Base-by-base conservation (phyloP, 441 rosid species). In the Populus tomentosa region DNA sequence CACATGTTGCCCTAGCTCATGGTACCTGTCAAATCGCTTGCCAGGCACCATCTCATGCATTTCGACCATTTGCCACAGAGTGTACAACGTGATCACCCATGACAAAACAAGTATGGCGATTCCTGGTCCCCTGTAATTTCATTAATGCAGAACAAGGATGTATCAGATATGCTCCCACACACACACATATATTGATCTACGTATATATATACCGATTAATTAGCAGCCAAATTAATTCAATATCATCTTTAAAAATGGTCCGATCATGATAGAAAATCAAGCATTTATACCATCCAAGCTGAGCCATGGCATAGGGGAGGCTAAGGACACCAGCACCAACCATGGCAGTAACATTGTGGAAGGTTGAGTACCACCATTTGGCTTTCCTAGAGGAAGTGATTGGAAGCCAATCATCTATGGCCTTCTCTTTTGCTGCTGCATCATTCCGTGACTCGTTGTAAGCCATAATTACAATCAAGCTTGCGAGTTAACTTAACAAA, bases 281-380 rank as follows among this genome's bases (percentile, higher is more conserved):
- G 40, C 11, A 46, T 28, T 40, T 14, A 3, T 89, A 90, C 97
- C 97, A 91, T 83, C 97, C 97, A 23, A 94, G 92, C 70, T 86
- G 78, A 23, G 97, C 70, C 97, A 92, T 83, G 79, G 97, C 30
- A 28, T 28, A 28, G 30, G 30, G 30, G 30, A 28, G 30, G 30
- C 30, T 28, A 28, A 28, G 30, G 30, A 28, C 30, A 28, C 30
- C 30, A 28, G 30, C 30, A 28, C 30, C 30, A 2, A 28, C 30
- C 30, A 28, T 28, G 30, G 30, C 30, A 28, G 30, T 28, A 28
- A 28, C 30, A 28, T 28, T 28, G 30, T 28, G 30, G 30, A 28
- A 28, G 30, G 30, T 28, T 28, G 30, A 28, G 30, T 2, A 28
- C 30, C 30, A 28, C 30, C 30, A 28, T 28, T 28, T 28, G 30